Evolutionary conservation across 345 rosid genomes (phyloP).

Genomic region (Eucalyptus decipiens): DNA sequence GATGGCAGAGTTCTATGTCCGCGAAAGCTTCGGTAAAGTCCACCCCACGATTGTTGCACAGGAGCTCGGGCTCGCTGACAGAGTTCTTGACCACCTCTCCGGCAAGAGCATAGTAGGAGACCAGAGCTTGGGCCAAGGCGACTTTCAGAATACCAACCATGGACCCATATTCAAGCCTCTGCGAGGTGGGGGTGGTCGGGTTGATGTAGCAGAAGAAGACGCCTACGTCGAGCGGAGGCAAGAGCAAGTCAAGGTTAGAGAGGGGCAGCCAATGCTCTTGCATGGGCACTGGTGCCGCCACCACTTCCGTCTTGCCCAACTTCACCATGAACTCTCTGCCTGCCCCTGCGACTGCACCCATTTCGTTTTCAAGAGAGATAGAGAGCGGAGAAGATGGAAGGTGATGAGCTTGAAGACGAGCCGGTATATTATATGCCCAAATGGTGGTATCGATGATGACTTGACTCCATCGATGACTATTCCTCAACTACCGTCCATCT

Average conservation of each 20-base stretch:
- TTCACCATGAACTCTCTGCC: neutral
- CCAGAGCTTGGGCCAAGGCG: conserved; percentile 54
- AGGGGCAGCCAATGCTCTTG: conserved; percentile 79
- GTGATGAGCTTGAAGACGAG: neutral
- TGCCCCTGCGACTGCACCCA: neutral
- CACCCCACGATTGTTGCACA: conserved; percentile 80
- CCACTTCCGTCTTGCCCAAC: conserved; percentile 32
- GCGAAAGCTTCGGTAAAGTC: conserved; percentile 59
- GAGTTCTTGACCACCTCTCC: conserved; percentile 56
- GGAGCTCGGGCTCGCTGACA: conserved; percentile 66
- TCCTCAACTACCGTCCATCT: neutral
- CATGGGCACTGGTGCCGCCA: conserved; percentile 55
- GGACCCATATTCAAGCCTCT: conserved; percentile 1
- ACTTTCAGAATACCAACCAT: conserved; percentile 29
- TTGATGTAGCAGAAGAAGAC: conserved; percentile 43
- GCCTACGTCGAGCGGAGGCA: conserved; percentile 53
- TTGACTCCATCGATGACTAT: neutral
- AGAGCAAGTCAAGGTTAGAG: conserved; percentile 78
- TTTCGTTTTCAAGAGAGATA: neutral
- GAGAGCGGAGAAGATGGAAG: neutral
- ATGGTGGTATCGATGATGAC: neutral
- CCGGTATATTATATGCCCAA: neutral
- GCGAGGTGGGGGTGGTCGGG: neutral
- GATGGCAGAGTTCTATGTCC: conserved; percentile 34
- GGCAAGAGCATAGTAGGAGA: conserved; percentile 59